A percentile compares a stretch with the other conserved stretches of the same genome.
Conservation (phyloP, 192 early-diverging fungal genomes). For the Lunasporangiospora selenospora region DNA sequence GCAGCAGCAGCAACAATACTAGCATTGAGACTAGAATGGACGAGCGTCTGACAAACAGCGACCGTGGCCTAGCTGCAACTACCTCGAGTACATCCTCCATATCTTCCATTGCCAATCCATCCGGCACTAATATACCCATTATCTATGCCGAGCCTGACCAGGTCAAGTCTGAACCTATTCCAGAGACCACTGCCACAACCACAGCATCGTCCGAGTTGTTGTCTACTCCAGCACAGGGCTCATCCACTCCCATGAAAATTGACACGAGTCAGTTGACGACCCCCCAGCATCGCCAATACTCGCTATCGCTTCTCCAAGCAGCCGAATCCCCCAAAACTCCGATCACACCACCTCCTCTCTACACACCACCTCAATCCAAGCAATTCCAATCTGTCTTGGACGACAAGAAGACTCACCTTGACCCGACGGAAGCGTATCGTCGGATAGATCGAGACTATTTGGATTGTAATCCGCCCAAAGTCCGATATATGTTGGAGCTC, state of each 20-base stretch:
- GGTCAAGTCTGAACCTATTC: not conserved
- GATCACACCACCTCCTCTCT: conserved; percentile 35
- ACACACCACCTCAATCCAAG: conserved; percentile 27
- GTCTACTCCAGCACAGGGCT: too few relatives aligned
- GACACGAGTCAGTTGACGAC: conserved; percentile 16
- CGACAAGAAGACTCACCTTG: conserved; percentile 12
- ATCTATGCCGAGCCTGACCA: too few relatives aligned
- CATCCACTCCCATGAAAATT: conserved; percentile 16
- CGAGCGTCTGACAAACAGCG: too few relatives aligned
- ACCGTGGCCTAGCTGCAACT: too few relatives aligned
- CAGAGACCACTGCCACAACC: conserved; percentile 2
- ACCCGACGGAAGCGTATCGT: conserved; percentile 9
- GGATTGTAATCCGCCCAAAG: conserved; percentile 46
- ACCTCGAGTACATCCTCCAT: too few relatives aligned
- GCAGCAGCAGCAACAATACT: not conserved
- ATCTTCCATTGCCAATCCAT: too few relatives aligned
- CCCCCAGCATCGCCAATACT: conserved; percentile 23
- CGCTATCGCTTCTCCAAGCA: conserved; percentile 29
- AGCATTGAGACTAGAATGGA: too few relatives aligned
- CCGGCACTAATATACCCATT: too few relatives aligned
- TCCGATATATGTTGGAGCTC: conserved; percentile 60
- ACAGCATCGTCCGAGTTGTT: conserved; percentile 19
- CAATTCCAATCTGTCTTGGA: conserved; percentile 25
- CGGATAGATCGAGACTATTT: conserved; percentile 8
- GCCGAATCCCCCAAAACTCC: conserved; percentile 20